Evolutionary conservation across 2,329 filamentous ascomycete species (phyloP), one percentile per base, ranked within the genome.

Genomic region (Colletotrichum musae): DNA sequence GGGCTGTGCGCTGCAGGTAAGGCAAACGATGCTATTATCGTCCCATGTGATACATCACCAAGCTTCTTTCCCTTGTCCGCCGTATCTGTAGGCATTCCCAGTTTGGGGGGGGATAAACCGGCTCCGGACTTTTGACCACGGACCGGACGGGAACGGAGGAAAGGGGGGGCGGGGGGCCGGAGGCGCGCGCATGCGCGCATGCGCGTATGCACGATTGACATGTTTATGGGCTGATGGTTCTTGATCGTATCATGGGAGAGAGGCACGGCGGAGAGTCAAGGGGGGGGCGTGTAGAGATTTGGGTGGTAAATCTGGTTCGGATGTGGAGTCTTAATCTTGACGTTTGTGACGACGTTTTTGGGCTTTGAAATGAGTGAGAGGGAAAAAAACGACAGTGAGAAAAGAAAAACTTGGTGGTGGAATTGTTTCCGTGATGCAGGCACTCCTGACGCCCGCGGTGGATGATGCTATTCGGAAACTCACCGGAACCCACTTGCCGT

Each of bases 381-480:
- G n/a, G n/a, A 21, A 21, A 21, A 26, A 50, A 50, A 21, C 18
- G 18, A 18, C 18, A 18, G 18, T 18, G 18, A 18, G 18, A 50
- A 21, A 50, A 50, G 5, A 21, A 50, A 50, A 5, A 4, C 16
- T 47, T 6, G 45, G 1, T 18, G 16, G 15, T 47, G 45, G 45
- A 21, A 24, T 13, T 21, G 47, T 50, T 50, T 50, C 47, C 32
- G 32, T 36, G 32, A 18, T 24, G 24, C 21, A 24, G 21, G 21
- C 2, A 24, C 2, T 24, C 21, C 24, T 24, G 26, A 16, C 21
- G 50, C 28, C 10, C 47, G 10, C 18, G 7, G 47, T 5, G 45
- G 28, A 54, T 65, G 66, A 69, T 65, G 66, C 66, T 69, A 69
- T 69, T 69, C 66, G 61, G 66, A 60, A 65, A 54, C 61, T 45